Conservation (phyloP, 2,329 filamentous ascomycete species). For the Cercospora sp. region DNA sequence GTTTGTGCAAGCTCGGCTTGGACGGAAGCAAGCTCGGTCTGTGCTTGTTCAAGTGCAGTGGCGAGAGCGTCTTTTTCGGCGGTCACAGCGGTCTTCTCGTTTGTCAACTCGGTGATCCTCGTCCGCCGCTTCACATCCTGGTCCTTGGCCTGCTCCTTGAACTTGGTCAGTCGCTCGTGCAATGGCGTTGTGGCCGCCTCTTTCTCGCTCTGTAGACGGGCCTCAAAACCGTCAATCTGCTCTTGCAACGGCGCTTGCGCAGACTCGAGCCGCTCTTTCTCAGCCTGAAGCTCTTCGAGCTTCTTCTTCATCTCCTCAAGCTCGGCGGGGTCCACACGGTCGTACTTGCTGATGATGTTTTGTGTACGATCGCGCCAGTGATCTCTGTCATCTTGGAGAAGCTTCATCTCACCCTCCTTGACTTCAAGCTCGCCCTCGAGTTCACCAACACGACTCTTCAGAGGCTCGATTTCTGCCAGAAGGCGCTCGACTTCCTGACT, state of each 20-base stretch:
- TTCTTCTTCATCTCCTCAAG: constrained; percentile 84
- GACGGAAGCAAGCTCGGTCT: constrained; percentile 24
- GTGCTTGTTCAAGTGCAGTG: constrained; percentile 29
- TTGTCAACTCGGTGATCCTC: constrained; percentile 55
- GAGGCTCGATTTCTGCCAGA: constrained; percentile 72
- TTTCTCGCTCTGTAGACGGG: constrained; percentile 40
- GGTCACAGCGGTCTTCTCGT: constrained; percentile 32
- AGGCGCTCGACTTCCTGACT: constrained; percentile 73
- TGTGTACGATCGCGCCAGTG: constrained; percentile 95
- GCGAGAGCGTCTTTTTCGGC: constrained; percentile 61
- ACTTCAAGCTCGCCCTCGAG: constrained; percentile 78
- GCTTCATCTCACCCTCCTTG: constrained; percentile 82
- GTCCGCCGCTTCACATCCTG: constrained; percentile 32
- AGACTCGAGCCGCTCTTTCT: constrained; percentile 56
- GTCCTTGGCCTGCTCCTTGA: constrained; percentile 60
- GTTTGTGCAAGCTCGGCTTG: constrained; percentile 40
- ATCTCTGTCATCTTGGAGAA: constrained; percentile 88
- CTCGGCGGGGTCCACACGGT: constrained; percentile 90
- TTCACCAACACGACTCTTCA: constrained; percentile 77
- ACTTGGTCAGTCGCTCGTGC: constrained; percentile 36
- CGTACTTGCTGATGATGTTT: constrained; percentile 93
- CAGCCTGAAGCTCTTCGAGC: constrained; percentile 57
- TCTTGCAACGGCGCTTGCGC: constrained; percentile 54
- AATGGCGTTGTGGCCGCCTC: constrained; percentile 31
- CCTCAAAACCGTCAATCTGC: constrained; percentile 51